phyloP scores from a whole-genome alignment of 192 early-diverging fungal genomes.

The Gonapodya prolifera region DNA sequence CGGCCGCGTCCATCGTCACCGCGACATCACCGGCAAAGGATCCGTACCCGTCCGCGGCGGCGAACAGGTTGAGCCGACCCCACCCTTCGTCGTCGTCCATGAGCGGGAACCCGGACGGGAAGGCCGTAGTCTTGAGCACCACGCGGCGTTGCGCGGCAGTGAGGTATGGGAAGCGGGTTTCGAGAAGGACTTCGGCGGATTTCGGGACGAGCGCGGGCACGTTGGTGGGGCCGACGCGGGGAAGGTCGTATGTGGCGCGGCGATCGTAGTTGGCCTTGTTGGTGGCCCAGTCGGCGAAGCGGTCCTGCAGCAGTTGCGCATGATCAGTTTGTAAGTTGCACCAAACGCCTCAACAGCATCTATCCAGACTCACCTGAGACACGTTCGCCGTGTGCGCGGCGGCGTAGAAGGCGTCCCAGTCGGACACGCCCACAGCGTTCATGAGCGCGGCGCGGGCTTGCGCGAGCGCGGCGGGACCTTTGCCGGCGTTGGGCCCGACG shows the following conservation, averaged over 20 bases:
- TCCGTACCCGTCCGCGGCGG: constrained; percentile 15
- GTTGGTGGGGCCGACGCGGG: not conserved
- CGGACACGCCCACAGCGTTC: not conserved
- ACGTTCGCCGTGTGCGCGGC: not conserved
- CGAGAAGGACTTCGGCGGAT: constrained; percentile 16
- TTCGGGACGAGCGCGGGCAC: constrained; percentile 14
- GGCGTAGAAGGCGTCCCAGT: not conserved
- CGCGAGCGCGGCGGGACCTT: not conserved
- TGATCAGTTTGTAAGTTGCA: too few relatives aligned
- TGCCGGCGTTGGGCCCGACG: not conserved
- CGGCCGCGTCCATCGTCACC: constrained; percentile 12
- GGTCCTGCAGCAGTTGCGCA: not conserved
- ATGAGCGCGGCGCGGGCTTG: constrained; percentile 10
- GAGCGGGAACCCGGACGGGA: constrained; percentile 13
- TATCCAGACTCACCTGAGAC: not conserved
- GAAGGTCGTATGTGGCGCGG: constrained; percentile 14
- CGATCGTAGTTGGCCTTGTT: constrained; percentile 10
- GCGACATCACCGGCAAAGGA: constrained; percentile 14
- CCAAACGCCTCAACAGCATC: not conserved
- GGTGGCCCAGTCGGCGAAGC: constrained; percentile 13
- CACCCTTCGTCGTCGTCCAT: constrained; percentile 15
- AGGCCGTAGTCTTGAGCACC: constrained; percentile 15
- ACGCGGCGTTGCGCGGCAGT: constrained; percentile 15
- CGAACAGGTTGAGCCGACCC: constrained; percentile 18
- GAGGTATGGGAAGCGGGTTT: constrained; percentile 18